A percentile compares a stretch with the other conserved stretches of the same genome.
Evolutionary conservation across 179 eudicot genomes (phyloP).

Genomic region (Beta macrorhiza): DNA sequence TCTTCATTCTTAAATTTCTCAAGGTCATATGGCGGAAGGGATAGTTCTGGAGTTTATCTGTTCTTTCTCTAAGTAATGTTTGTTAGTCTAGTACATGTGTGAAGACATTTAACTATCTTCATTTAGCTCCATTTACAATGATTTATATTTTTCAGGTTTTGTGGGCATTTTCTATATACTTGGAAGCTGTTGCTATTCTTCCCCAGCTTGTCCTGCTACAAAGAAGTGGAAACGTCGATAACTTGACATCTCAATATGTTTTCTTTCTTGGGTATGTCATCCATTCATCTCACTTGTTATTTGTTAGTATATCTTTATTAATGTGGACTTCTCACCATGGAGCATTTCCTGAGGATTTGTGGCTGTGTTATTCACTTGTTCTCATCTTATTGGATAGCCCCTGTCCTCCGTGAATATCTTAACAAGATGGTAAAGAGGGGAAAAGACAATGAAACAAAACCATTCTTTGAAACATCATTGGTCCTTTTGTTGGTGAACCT

Average conservation of each 20-base stretch:
- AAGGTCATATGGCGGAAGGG: not conserved
- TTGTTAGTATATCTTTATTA: not conserved
- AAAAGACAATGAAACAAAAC: not conserved
- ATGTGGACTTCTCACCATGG: not conserved
- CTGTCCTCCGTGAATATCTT: not conserved
- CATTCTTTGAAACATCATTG: no score
- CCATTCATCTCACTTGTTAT: conserved; percentile 12
- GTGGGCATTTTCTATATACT: conserved; percentile 86
- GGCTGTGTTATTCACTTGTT: not conserved
- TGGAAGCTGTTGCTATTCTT: conserved; percentile 95
- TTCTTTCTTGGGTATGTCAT: conserved; percentile 75
- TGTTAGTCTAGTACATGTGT: not conserved
- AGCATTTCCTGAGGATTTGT: not conserved
- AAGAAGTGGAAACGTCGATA: conserved; percentile 94
- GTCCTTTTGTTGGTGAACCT: not conserved
- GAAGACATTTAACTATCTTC: not conserved
- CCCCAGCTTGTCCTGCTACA: conserved; percentile 92
- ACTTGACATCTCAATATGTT: conserved; percentile 87
- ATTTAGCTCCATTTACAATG: not conserved
- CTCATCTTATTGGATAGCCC: not conserved
- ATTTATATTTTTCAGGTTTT: conserved; percentile 47
- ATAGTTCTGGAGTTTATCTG: not conserved
- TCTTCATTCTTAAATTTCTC: not conserved
- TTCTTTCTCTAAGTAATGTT: not conserved
- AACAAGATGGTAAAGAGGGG: not conserved